A percentile compares a stretch with the other conserved stretches of the same genome.
Conservation (phyloP, 1,139 yeast genomes). For the Diutina catenulata region DNA sequence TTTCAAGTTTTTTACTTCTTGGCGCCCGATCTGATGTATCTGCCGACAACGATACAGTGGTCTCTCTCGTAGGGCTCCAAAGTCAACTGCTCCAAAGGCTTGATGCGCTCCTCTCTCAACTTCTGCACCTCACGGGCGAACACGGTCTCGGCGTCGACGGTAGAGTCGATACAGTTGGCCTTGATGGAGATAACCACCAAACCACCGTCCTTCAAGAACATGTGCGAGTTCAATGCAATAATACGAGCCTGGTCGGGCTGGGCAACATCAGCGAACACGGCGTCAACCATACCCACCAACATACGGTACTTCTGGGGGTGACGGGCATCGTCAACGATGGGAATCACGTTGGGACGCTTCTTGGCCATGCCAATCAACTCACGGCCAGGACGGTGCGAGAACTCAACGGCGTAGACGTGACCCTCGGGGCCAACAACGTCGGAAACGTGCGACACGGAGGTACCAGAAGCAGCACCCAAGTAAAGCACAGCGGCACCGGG, state of each 20-base stretch:
- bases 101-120: constrained; percentile 96
- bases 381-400: constrained; percentile 99
- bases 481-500: constrained; percentile 97
- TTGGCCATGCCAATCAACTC: constrained; percentile 99
- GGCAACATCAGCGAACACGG: constrained; percentile 98
- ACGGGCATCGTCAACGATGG: constrained; percentile 98
- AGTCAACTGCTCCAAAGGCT: constrained; percentile 96
- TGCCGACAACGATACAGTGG: constrained; percentile 97
- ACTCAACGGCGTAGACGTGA: constrained; percentile 95
- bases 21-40: constrained; percentile 85
- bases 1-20: constrained; percentile 27
- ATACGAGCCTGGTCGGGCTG: constrained; percentile 99
- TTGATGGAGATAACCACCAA: constrained; percentile 96
- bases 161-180: constrained; percentile 99
- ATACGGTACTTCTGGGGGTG: constrained; percentile 99
- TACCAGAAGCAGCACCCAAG: constrained; percentile 99
- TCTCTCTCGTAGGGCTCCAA: constrained; percentile 99
- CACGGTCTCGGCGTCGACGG: constrained; percentile 98
- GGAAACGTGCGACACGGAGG: constrained; percentile 96
- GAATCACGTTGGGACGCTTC: constrained; percentile 98
- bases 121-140: constrained; percentile 99
- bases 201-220: constrained; percentile 97
- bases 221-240: constrained; percentile 94
- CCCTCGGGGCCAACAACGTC: constrained; percentile 99
- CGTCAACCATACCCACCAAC: constrained; percentile 98